Conservation (phyloP, 2,329 filamentous ascomycete species). For the Ophiostoma tasmaniense region DNA sequence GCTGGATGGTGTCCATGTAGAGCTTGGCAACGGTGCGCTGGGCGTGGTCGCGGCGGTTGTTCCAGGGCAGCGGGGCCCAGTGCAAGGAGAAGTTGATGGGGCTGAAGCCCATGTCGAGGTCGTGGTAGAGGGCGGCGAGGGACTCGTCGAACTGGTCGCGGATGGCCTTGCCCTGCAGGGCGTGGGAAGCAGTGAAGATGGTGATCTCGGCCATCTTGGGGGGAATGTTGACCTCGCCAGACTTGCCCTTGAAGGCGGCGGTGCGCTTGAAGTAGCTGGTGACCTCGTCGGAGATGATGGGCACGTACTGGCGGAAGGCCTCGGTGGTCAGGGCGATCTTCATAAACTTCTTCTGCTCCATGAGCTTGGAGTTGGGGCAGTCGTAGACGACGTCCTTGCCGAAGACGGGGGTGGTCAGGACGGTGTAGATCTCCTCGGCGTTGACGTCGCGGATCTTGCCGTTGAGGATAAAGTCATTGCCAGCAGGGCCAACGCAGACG, state of each 20-base stretch:
- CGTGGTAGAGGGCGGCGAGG: constrained; percentile 69
- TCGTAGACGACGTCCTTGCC: constrained; percentile 76
- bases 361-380: constrained; percentile 73
- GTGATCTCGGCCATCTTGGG: constrained; percentile 67
- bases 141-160: constrained; percentile 61
- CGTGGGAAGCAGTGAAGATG: constrained; percentile 70
- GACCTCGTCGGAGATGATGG: constrained; percentile 62
- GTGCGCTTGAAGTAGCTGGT: constrained; percentile 52
- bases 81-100: constrained; percentile 78
- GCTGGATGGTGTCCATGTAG: constrained; percentile 63
- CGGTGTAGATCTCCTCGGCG: constrained; percentile 46
- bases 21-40: constrained; percentile 68
- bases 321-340: constrained; percentile 61
- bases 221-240: constrained; percentile 56
- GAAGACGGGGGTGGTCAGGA: constrained; percentile 51
- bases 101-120: constrained; percentile 69
- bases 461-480: constrained; percentile 50
- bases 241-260: constrained; percentile 48
- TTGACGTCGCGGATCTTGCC: constrained; percentile 45
- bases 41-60: constrained; percentile 61
- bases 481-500: constrained; percentile 40
- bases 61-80: constrained; percentile 69
- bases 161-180: constrained; percentile 68
- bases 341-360: constrained; percentile 84
- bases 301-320: constrained; percentile 58